Conservation (phyloP, 2,329 filamentous ascomycete species). For the Leptographium lundbergii region DNA sequence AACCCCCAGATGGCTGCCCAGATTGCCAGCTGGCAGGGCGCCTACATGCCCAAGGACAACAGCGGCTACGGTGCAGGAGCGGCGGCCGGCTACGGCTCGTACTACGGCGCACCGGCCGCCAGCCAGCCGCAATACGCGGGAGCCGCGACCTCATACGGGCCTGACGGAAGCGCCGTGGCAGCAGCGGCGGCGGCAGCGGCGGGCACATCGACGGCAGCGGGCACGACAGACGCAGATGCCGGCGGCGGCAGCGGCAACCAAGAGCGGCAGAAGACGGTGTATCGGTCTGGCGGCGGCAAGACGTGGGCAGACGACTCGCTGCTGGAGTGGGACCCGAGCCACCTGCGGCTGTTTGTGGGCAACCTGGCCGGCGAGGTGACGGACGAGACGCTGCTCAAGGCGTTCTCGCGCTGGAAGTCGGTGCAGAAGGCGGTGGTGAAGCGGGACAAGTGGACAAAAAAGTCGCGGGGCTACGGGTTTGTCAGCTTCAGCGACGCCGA, state of each 20-base stretch:
- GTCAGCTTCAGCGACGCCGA: conserved; percentile 92
- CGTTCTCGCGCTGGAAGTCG: conserved; percentile 77
- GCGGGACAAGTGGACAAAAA: conserved; percentile 88
- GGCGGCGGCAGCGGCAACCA: conserved; percentile 25
- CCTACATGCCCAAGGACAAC: conserved; percentile 56
- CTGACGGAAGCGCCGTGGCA: conserved; percentile 9
- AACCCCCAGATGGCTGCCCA: conserved; percentile 80
- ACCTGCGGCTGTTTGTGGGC: conserved; percentile 90
- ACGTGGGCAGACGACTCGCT: conserved; percentile 82
- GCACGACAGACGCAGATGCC: conserved; percentile 15
- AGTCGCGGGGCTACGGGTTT: conserved; percentile 93
- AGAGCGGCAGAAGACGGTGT: conserved; percentile 71
- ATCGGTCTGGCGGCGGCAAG: conserved; percentile 79
- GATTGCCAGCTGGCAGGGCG: conserved; percentile 90
- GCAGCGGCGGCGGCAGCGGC: conserved; percentile 8
- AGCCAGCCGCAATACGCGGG: not conserved
- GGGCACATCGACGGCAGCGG: conserved; percentile 9
- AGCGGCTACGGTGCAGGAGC: not conserved
- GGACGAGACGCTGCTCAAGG: conserved; percentile 88
- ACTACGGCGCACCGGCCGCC: not conserved
- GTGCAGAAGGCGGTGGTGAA: conserved; percentile 89
- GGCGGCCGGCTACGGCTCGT: not conserved
- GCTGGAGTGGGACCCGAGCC: conserved; percentile 89
- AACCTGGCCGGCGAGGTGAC: conserved; percentile 96
- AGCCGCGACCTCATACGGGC: conserved; percentile 8